phyloP scores from a whole-genome alignment of 2,329 filamentous ascomycete species.

The Cladophialophora chaetospira region DNA sequence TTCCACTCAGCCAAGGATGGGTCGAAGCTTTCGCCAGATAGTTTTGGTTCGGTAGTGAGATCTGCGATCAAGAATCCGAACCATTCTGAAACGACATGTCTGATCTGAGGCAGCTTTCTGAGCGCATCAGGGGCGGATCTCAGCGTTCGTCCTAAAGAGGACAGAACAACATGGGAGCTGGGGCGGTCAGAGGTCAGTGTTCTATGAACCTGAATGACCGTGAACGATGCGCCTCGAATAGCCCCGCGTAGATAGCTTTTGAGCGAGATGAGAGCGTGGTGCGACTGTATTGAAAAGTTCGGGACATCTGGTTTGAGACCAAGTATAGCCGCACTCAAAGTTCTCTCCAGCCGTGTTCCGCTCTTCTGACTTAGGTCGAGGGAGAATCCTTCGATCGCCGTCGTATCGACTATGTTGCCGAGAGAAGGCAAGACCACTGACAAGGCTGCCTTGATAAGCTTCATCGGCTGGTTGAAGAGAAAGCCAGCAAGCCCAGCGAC shows the following conservation, averaged over 20 bases:
- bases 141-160: background rate
- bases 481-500: constrained; percentile 50
- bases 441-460: constrained; percentile 34
- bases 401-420: constrained; percentile 20
- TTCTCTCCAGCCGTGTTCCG: constrained; percentile 30
- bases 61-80: constrained; percentile 8
- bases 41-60: constrained; percentile 3
- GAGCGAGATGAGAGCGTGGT: constrained; percentile 57
- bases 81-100: background rate
- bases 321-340: constrained; percentile 23
- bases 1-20: constrained; percentile 68
- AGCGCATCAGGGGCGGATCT: background rate
- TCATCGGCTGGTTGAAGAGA: constrained; percentile 44
- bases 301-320: constrained; percentile 62
- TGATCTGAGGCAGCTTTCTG: background rate
- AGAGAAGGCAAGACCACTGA: constrained; percentile 27
- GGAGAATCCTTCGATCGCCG: constrained; percentile 21
- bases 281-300: constrained; percentile 74
- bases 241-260: constrained; percentile 41
- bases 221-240: background rate
- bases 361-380: constrained; percentile 30
- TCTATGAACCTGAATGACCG: constrained; percentile 39
- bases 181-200: background rate
- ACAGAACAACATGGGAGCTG: background rate
- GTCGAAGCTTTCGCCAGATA: constrained; percentile 39